Conservation (phyloP, 116 monocot genomes). For the Papilionanthe hybrid region DNA sequence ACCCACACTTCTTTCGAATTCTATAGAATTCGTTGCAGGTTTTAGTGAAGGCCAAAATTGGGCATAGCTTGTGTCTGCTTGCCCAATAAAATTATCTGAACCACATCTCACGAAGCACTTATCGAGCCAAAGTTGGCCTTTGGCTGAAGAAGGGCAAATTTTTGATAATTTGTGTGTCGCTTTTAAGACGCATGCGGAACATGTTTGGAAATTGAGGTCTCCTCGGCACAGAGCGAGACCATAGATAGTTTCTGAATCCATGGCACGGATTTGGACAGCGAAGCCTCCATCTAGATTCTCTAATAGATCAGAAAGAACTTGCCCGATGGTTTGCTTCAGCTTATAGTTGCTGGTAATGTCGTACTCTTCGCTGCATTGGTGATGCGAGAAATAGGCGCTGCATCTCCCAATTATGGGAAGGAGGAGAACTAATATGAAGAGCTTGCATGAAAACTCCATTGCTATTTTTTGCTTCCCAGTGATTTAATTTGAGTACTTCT, state of each 20-base stretch:
- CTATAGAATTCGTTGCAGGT: too few relatives aligned
- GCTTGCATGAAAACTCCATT: neutral
- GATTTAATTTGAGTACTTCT: neutral
- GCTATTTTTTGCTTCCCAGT: neutral
- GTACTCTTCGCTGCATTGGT: conserved; percentile 8
- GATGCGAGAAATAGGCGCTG: neutral
- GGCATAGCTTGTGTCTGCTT: neutral
- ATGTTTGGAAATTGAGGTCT: too few relatives aligned
- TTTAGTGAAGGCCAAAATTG: neutral
- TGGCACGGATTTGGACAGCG: neutral
- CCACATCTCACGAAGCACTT: conserved; percentile 23
- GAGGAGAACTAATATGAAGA: neutral
- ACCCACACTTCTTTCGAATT: neutral
- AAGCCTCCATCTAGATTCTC: conserved; percentile 12
- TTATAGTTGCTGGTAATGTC: conserved; percentile 5
- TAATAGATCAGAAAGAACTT: conserved; percentile 12
- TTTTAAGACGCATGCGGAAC: too few relatives aligned
- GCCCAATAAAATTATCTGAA: neutral
- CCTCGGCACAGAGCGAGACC: too few relatives aligned
- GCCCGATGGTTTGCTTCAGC: conserved; percentile 25
- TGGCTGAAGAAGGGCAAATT: too few relatives aligned
- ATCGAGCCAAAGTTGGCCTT: conserved; percentile 24
- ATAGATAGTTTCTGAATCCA: neutral
- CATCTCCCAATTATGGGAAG: neutral
- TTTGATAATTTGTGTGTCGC: too few relatives aligned